These are phyloP conservation scores for Carallia pectinifolia DNA, from an alignment of 345 rosid species.

Conservation along the genomic window DNA sequence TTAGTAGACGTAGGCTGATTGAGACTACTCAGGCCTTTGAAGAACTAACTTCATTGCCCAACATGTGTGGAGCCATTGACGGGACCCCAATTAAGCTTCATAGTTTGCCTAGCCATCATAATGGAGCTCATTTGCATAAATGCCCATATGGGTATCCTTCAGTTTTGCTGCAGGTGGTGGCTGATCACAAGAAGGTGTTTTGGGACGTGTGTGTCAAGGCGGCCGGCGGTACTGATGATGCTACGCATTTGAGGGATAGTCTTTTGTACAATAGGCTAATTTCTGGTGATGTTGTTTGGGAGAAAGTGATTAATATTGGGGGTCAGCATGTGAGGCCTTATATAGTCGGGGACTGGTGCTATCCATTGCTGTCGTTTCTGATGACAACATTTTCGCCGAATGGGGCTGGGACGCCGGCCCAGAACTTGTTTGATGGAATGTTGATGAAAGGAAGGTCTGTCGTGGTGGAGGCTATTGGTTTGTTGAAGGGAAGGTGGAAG, in stretches of 20 bases:
- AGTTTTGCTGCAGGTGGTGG: slow-evolving; percentile 82
- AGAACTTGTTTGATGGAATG: slow-evolving; percentile 95
- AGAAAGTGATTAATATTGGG: slow-evolving; percentile 66
- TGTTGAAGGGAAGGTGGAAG: slow-evolving; percentile 92
- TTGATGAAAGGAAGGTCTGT: slow-evolving; percentile 94
- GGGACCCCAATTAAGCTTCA: slow-evolving; percentile 71
- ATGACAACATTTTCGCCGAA: slow-evolving; percentile 90
- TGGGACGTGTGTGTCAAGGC: slow-evolving; percentile 98
- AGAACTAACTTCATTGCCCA: slow-evolving; percentile 86
- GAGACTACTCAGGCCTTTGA: slow-evolving; percentile 92
- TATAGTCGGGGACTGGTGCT: slow-evolving; percentile 96
- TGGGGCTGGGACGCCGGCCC: slow-evolving; percentile 79
- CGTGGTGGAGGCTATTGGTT: slow-evolving; percentile 89
- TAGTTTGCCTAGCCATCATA: slow-evolving; percentile 35
- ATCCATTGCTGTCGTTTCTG: slow-evolving; percentile 70
- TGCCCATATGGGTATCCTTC: slow-evolving; percentile 72
- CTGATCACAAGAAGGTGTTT: slow-evolving; percentile 88
- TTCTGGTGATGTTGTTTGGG: slow-evolving; percentile 93
- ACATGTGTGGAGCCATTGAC: slow-evolving; percentile 86
- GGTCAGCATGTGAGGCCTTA: slow-evolving; percentile 89
- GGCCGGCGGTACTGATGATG: slow-evolving; percentile 78
- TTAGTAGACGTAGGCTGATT: slow-evolving; percentile 68
- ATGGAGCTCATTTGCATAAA: slow-evolving; percentile 40
- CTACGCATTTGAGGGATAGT: slow-evolving; percentile 84
- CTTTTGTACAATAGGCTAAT: slow-evolving; percentile 73